These are phyloP conservation scores for Candida taoyuanica DNA, from an alignment of 805 yeast genomes.

Conservation along the genomic window DNA sequence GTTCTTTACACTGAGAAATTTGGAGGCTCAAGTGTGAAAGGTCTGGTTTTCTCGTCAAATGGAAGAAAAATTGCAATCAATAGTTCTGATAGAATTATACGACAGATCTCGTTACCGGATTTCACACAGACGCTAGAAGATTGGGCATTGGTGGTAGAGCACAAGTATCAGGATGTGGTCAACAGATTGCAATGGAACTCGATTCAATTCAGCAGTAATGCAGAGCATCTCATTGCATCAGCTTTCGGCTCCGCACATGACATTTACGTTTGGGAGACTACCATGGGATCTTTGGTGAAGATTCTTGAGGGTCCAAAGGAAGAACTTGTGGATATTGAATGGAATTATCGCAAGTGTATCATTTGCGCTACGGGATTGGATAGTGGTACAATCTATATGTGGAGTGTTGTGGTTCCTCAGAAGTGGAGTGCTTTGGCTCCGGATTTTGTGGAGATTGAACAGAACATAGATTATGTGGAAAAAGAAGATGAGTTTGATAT, in stretches of 20 bases:
- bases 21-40: conserved; percentile 69
- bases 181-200: conserved; percentile 87
- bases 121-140: conserved; percentile 21
- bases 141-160: conserved; percentile 62
- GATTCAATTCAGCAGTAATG: conserved; percentile 64
- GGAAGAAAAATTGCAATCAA: conserved; percentile 66
- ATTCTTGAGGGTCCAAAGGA: conserved; percentile 89
- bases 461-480: conserved; percentile 83
- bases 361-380: conserved; percentile 85
- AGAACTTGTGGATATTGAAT: conserved; percentile 78
- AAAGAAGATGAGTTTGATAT: conserved; percentile 90
- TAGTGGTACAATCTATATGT: conserved; percentile 72
- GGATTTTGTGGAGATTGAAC: conserved; percentile 91
- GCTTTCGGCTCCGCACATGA: conserved; percentile 87
- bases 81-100: conserved; percentile 69
- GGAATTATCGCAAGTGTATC: conserved; percentile 73
- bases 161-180: conserved; percentile 85
- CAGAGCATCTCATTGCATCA: conserved; percentile 84
- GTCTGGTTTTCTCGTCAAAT: conserved; percentile 52
- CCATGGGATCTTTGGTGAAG: conserved; percentile 80
- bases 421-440: conserved; percentile 97
- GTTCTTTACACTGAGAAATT: conserved; percentile 48
- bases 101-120: conserved; percentile 52
- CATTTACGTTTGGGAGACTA: conserved; percentile 88
- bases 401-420: conserved; percentile 82